Percentiles rank a stretch among this genome's conserved stretches.
Evolutionary conservation across 257 asterid genomes (phyloP).

Genomic region (Striga asiatica): DNA sequence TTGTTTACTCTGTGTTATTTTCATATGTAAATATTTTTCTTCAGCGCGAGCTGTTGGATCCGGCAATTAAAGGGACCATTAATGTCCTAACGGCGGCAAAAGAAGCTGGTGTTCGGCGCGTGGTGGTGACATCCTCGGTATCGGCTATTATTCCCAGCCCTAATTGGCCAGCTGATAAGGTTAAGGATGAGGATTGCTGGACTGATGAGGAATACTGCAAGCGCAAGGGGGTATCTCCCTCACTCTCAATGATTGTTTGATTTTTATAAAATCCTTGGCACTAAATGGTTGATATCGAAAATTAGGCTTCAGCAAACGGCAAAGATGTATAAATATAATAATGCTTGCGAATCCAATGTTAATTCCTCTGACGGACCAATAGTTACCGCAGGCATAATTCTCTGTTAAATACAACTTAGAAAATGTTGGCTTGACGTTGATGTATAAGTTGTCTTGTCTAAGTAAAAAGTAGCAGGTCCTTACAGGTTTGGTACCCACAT

Average conservation of each 20-base stretch:
- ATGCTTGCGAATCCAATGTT: neutral
- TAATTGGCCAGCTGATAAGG: slow-evolving; percentile 56
- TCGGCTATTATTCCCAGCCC: slow-evolving; percentile 69
- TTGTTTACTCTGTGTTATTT: neutral
- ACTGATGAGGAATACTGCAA: slow-evolving; percentile 81
- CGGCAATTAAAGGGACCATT: slow-evolving; percentile 77
- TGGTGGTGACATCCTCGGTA: slow-evolving; percentile 76
- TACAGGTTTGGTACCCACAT: too few species aligned
- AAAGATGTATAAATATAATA: neutral
- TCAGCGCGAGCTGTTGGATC: slow-evolving; percentile 68
- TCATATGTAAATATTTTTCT: neutral
- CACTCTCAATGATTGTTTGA: neutral
- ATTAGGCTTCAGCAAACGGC: neutral
- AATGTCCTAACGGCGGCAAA: slow-evolving; percentile 91
- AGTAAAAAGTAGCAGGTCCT: too few species aligned
- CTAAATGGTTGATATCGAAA: neutral
- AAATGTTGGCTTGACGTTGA: too few species aligned
- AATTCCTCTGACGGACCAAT: neutral
- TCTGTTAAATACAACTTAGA: too few species aligned
- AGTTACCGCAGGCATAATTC: neutral
- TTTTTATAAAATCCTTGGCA: too few species aligned
- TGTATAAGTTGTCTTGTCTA: too few species aligned
- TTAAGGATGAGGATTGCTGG: slow-evolving; percentile 87
- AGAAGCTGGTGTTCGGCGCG: slow-evolving; percentile 70
- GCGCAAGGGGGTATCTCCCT: slow-evolving; percentile 46